Percentiles rank a stretch among this genome's conserved stretches.
Conservation (phyloP, 176 grass and related monocot genomes). For the Oryza officinalis region DNA sequence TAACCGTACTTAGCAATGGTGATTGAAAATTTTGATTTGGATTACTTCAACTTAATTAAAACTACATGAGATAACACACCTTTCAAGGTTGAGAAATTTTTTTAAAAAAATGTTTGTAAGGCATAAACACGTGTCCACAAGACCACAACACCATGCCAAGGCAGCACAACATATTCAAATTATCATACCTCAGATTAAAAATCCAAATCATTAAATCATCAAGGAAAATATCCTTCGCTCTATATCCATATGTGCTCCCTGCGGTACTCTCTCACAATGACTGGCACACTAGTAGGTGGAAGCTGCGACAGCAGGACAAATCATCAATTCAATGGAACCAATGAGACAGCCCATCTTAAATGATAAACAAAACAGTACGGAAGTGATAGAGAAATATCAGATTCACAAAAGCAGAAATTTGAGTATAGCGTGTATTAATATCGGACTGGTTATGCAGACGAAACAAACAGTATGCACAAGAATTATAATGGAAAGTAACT, state of each 20-base stretch:
- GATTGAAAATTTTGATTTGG: conserved; percentile 10
- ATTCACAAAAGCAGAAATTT: not conserved
- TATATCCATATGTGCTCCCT: conserved; percentile 73
- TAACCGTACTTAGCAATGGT: conserved; percentile 10
- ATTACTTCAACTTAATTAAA: conserved; percentile 36
- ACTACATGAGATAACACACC: conserved; percentile 27
- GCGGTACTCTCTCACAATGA: conserved; percentile 77
- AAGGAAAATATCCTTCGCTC: conserved; percentile 21
- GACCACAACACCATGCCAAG: conserved; percentile 21
- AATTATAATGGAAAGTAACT: not conserved
- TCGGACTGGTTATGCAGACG: not conserved
- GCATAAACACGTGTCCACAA: conserved; percentile 13
- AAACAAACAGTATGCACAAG: not conserved
- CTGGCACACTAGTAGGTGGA: conserved; percentile 86
- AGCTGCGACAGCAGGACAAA: conserved; percentile 51
- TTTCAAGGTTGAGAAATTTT: conserved; percentile 28
- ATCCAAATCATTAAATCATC: not conserved
- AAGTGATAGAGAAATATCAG: conserved; percentile 15
- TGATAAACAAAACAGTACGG: conserved; percentile 23
- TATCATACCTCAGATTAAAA: conserved; percentile 29
- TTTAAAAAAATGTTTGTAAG: not conserved
- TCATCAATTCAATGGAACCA: conserved; percentile 30
- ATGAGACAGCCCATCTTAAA: conserved; percentile 1
- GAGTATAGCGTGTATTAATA: conserved; percentile 7
- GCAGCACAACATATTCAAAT: conserved; percentile 19